Percentiles rank a stretch among this genome's conserved stretches.
phyloP scores from a whole-genome alignment of 2,329 filamentous ascomycete species.

The Fusarium neocosmosporiellum region DNA sequence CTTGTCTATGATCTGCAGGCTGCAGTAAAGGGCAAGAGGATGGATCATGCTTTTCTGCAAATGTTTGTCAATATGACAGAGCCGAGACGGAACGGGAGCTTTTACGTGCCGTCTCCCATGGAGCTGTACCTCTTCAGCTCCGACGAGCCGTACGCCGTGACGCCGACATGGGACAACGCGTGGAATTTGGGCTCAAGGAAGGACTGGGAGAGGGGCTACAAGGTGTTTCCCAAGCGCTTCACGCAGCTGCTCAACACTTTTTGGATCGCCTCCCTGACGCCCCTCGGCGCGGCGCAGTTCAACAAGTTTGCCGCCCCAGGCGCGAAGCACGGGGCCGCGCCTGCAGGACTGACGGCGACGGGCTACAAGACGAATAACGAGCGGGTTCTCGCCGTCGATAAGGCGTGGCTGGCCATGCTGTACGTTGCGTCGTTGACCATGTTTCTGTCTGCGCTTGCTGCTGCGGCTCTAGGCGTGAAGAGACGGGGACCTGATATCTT shows the following conservation, averaged over 20 bases:
- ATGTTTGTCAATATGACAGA: background rate
- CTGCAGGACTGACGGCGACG: background rate
- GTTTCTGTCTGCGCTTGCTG: background rate
- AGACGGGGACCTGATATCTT: conserved; percentile 10
- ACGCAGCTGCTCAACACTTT: conserved; percentile 9
- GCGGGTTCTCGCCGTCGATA: background rate
- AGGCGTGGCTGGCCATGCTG: conserved; percentile 2
- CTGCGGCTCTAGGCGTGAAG: background rate
- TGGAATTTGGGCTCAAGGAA: background rate
- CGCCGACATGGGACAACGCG: background rate
- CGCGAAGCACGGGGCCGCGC: background rate
- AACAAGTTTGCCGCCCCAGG: background rate
- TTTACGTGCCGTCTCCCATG: background rate
- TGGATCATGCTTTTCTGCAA: background rate
- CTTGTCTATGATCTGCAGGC: background rate
- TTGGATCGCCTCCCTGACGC: conserved; percentile 8
- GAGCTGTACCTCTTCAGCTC: background rate
- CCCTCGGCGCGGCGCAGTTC: background rate
- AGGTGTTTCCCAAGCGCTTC: background rate
- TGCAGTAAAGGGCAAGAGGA: background rate
- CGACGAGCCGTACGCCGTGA: background rate
- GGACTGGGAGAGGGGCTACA: background rate
- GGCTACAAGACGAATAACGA: background rate
- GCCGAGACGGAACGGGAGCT: background rate
- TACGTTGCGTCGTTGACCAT: background rate